phyloP scores from a whole-genome alignment of 1,284 basidiomycete genomes.

The Papiliotrema laurentii region DNA sequence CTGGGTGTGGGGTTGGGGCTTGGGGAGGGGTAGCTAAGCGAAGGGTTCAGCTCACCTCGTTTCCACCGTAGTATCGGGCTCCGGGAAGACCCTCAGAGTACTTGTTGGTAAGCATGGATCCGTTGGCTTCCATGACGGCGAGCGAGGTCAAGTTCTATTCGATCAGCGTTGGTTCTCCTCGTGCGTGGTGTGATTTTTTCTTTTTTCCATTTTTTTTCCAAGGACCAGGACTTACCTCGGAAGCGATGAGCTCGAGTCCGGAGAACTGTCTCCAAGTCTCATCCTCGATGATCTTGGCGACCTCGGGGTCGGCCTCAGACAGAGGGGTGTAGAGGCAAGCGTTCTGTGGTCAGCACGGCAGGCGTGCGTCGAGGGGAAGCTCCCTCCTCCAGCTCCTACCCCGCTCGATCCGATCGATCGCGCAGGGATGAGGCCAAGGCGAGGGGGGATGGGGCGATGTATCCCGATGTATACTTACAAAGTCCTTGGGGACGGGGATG shows the following conservation, averaged over 20 bases:
- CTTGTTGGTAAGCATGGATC: slow-evolving; percentile 98
- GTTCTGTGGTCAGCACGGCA: slow-evolving; percentile 59
- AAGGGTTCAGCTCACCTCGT: slow-evolving; percentile 56
- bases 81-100: slow-evolving; percentile 93
- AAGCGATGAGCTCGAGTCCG: slow-evolving; percentile 66
- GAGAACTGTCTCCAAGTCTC: slow-evolving; percentile 98
- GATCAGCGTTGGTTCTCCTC: background rate
- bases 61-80: slow-evolving; percentile 96
- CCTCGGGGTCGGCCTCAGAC: slow-evolving; percentile 85
- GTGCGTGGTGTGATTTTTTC: background rate
- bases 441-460: background rate
- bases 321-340: slow-evolving; percentile 82
- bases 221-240: slow-evolving; percentile 47
- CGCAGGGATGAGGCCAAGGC: background rate
- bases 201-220: too few species aligned
- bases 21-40: background rate
- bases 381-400: background rate
- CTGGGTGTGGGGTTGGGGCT: background rate
- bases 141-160: slow-evolving; percentile 86
- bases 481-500: slow-evolving; percentile 52
- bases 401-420: background rate
- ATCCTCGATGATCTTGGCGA: slow-evolving; percentile 97
- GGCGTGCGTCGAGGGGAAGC: background rate
- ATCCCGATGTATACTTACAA: slow-evolving; percentile 39
- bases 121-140: slow-evolving; percentile 96